Percentiles rank a stretch among this genome's conserved stretches.
Evolutionary conservation across 805 yeast species (phyloP).

Genomic region (Wickerhamiella sergipiensis): DNA sequence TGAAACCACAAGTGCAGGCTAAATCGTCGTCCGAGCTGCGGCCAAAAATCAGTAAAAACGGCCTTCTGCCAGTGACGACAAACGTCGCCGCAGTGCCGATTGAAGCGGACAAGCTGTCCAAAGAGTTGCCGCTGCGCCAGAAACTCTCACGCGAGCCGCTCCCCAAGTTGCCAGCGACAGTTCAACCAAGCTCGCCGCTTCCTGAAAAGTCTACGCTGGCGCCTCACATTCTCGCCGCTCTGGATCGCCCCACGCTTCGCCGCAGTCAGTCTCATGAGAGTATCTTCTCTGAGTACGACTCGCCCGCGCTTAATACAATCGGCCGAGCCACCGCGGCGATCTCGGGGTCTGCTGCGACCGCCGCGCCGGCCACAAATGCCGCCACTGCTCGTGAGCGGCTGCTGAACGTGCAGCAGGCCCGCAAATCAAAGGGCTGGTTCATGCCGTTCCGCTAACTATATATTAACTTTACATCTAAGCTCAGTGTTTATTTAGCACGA

Average conservation of each 20-base stretch:
- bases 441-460: conserved; percentile 6
- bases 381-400: conserved; percentile 3
- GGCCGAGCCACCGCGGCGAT: background rate
- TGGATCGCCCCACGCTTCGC: background rate
- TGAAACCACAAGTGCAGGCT: too few relatives aligned
- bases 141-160: background rate
- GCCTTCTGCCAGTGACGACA: background rate
- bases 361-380: background rate
- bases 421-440: conserved; percentile 11
- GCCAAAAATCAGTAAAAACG: background rate
- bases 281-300: conserved; percentile 6
- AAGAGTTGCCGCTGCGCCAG: background rate
- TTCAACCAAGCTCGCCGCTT: too few relatives aligned
- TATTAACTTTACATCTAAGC: too few relatives aligned
- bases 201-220: background rate
- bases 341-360: background rate
- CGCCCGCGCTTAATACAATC: background rate
- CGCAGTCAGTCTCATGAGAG: conserved; percentile 14
- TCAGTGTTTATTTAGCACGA: background rate
- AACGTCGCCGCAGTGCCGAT: background rate
- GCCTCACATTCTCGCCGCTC: background rate
- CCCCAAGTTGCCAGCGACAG: too few relatives aligned
- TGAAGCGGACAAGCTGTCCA: background rate
- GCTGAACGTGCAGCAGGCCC: conserved; percentile 3
- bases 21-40: too few relatives aligned